Base-by-base conservation (phyloP, 2,329 filamentous ascomycete genomes). In the Fusarium stilboides region DNA sequence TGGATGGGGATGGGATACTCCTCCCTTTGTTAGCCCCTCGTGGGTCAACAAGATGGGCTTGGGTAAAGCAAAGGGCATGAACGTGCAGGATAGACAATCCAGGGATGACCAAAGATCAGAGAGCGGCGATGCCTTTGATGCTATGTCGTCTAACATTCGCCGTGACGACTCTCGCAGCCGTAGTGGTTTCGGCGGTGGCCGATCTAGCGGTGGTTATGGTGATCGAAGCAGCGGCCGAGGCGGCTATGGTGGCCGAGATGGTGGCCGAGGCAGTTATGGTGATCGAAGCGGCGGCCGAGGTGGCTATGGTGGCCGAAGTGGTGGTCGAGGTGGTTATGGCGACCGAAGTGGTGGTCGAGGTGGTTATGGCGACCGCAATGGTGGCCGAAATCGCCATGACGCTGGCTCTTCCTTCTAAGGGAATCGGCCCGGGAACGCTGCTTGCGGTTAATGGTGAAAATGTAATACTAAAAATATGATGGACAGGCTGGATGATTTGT, bases 1-100 rank as follows among this genome's bases (percentile, higher is more conserved):
- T 17, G 86, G 83, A 20, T 87, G 87, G 82, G 87, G 87, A 40
- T 83, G 86, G 82, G 53, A 76, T 0, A 62, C 83, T 46, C 82
- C 85, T 8, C 89, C 89, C 2, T 62, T 52, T 51, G 77, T 77
- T 24, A 78, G 42, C 2, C 8, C 37, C 10, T 46, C 26, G 5
- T 82, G 70, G 71, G 74, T 73, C 9, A 51, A 56, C 6, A 78
- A 79, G 34, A 70, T 79, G 51, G 79, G 80, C 28, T 58, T 84
- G 20, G 8, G 33, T 12, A 57, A 70, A 3, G 51, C 77, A 6
- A 44, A 34, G 1, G 77, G 77, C 54, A 40, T 87, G 61, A 82
- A 81, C 57, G 71, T 82, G n/a, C 51, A 59, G 19, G 68, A 73
- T 6, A 55, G 58, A 8, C 47, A 26, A 36, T 37, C 49, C 14